phyloP scores from a whole-genome alignment of 352 stramenopile species.

The Globisporangium viniferum region DNA sequence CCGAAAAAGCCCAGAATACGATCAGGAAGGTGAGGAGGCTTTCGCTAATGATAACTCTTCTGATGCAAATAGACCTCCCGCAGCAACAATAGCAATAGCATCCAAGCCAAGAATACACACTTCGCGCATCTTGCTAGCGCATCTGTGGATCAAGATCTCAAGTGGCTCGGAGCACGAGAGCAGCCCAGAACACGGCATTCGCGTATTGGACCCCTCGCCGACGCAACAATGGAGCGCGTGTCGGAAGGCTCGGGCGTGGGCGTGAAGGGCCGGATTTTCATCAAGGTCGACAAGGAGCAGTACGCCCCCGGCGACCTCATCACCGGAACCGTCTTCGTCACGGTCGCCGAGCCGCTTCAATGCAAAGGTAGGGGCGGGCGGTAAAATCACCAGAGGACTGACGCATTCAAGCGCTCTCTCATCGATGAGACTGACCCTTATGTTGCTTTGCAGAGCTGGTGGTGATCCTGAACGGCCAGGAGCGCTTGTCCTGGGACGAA shows the following conservation, averaged over 20 bases:
- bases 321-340: constrained; percentile 15
- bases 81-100: background rate
- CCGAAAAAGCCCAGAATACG: background rate
- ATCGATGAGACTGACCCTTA: background rate
- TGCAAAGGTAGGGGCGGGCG: constrained; percentile 9
- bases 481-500: constrained; percentile 19
- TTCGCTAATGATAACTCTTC: background rate
- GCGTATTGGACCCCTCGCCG: background rate
- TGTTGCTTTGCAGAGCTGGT: constrained; percentile 9
- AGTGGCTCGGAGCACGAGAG: background rate
- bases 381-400: background rate
- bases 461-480: constrained; percentile 16
- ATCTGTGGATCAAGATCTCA: background rate
- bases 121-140: background rate
- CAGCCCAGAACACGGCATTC: background rate
- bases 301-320: constrained; percentile 15
- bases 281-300: constrained; percentile 20
- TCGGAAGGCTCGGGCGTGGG: constrained; percentile 17
- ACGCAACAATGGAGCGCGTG: constrained; percentile 13
- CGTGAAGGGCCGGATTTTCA: constrained; percentile 16
- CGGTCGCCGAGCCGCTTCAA: constrained; percentile 9
- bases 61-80: background rate
- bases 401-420: background rate
- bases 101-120: background rate
- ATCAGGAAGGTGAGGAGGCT: background rate